phyloP scores from a whole-genome alignment of 768 basidiomycete species.

The Baorangia bicolor region DNA sequence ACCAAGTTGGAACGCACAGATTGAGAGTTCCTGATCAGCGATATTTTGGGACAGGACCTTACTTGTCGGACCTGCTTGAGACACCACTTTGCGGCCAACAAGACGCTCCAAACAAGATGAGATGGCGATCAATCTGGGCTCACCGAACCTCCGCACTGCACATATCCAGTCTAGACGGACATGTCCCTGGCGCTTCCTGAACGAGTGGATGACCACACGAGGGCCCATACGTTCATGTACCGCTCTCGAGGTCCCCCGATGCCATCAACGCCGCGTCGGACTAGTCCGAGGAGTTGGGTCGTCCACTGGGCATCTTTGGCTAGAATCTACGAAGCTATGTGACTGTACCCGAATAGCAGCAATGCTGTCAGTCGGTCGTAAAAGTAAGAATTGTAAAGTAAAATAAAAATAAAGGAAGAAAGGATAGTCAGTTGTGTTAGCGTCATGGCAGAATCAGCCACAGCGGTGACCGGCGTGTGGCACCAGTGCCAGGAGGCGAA shows the following conservation, averaged over 20 bases:
- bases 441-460: not conserved
- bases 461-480: not conserved
- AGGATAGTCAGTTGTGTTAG: not conserved
- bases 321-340: not conserved
- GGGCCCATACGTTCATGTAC: not conserved
- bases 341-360: not conserved
- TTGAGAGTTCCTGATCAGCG: slow-evolving; percentile 21
- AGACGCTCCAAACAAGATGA: not conserved
- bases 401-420: not conserved
- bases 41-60: slow-evolving; percentile 19
- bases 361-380: not conserved
- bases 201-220: not conserved
- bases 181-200: slow-evolving; percentile 1
- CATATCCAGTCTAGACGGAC: not conserved
- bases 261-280: not conserved
- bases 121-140: not conserved
- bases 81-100: not conserved
- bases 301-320: not conserved
- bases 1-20: slow-evolving; percentile 4
- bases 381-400: not conserved
- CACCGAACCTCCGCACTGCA: not conserved
- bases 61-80: not conserved
- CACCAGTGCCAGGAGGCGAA: not conserved
- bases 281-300: slow-evolving; percentile 22
- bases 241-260: not conserved